A percentile compares a stretch with the other conserved stretches of the same genome.
Conservation (phyloP, 225 moss, liverwort and hornwort genomes). For the Straminergon stramineum region DNA sequence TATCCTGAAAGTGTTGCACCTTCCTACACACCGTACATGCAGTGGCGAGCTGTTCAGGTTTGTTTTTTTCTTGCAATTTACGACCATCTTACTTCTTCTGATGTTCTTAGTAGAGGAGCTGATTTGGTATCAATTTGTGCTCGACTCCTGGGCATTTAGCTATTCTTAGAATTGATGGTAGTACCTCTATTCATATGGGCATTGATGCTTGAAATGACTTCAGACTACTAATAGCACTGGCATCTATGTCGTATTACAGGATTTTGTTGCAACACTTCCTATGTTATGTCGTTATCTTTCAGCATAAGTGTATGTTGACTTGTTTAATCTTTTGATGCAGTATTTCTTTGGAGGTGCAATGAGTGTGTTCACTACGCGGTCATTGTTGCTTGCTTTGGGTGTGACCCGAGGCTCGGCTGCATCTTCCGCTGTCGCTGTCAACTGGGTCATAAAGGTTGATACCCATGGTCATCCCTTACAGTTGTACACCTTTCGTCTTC, state of each 20-base stretch:
- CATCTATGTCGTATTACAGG: not conserved
- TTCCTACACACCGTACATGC: constrained; percentile 95
- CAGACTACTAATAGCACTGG: not conserved
- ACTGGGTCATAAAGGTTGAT: constrained; percentile 95
- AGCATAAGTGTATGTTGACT: not conserved
- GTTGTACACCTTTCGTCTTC: not conserved
- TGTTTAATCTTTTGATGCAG: constrained; percentile 24
- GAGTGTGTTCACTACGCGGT: constrained; percentile 97
- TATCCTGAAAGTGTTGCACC: constrained; percentile 91
- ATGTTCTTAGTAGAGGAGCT: not conserved
- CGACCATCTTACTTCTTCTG: not conserved
- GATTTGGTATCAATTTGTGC: not conserved
- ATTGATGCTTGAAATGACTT: not conserved
- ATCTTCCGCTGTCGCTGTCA: constrained; percentile 92
- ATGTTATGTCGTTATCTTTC: not conserved
- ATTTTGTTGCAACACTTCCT: not conserved
- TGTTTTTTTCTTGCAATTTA: not conserved
- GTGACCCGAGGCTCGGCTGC: constrained; percentile 72
- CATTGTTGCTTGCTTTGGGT: constrained; percentile 80
- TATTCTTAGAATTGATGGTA: not conserved
- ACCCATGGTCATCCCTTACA: not conserved
- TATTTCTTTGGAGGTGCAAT: constrained; percentile 99
- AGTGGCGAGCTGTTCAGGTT: constrained; percentile 99
- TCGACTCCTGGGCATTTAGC: not conserved
- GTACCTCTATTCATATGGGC: not conserved